Conservation (phyloP, 495 filamentous ascomycete genomes). For the Echria macrotheca region DNA sequence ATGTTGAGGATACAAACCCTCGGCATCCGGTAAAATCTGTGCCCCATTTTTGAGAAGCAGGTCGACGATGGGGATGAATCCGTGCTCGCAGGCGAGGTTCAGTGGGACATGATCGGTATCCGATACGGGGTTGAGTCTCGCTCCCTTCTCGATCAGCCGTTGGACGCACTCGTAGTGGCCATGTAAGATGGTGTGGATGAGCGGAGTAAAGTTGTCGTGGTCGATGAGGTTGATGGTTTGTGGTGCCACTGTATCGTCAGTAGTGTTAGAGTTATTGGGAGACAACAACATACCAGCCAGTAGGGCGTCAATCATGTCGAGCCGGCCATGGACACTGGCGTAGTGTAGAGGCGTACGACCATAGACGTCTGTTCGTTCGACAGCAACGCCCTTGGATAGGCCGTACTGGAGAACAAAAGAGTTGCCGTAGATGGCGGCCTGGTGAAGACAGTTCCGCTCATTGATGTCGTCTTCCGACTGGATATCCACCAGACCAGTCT, state of each 20-base stretch:
- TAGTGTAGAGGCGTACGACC: conserved; percentile 93
- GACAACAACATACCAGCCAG: conserved; percentile 46
- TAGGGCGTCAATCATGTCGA: conserved; percentile 75
- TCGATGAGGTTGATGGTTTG: conserved; percentile 78
- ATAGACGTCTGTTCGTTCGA: conserved; percentile 82
- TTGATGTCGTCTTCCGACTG: conserved; percentile 94
- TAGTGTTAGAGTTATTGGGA: too few species aligned
- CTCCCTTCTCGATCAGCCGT: conserved; percentile 63
- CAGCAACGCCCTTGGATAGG: conserved; percentile 63
- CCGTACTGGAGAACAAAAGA: conserved; percentile 68
- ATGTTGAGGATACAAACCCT: conserved; percentile 96
- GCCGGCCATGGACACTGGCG: conserved; percentile 86
- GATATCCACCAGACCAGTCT: conserved; percentile 77
- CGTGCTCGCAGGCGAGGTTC: conserved; percentile 91
- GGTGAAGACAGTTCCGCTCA: conserved; percentile 90
- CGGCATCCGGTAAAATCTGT: conserved; percentile 79
- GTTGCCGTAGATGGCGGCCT: conserved; percentile 86
- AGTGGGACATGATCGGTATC: conserved; percentile 90
- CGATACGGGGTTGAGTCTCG: conserved; percentile 72
- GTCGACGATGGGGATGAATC: conserved; percentile 73
- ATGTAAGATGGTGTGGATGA: conserved; percentile 92
- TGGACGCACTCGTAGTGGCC: conserved; percentile 71
- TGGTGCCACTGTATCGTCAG: conserved; percentile 40
- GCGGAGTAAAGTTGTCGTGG: conserved; percentile 93
- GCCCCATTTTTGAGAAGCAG: conserved; percentile 76